Conservation (phyloP, 2,329 filamentous ascomycete species). For the Scolecobasidium constrictum region DNA sequence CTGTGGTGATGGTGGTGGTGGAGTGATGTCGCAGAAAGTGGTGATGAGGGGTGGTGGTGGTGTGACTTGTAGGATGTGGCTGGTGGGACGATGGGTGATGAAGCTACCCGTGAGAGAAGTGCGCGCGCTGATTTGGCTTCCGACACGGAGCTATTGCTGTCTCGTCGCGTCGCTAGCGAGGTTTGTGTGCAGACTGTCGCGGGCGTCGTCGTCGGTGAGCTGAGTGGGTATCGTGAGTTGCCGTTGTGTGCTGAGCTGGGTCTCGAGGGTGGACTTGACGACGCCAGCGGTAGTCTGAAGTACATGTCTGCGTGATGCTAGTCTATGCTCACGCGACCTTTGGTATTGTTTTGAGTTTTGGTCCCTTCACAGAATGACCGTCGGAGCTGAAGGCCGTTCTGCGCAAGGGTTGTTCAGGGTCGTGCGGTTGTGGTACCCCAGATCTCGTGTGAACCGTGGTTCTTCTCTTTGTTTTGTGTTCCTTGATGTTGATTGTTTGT, state of each 20-base stretch:
- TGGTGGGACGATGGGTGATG: conserved; percentile 11
- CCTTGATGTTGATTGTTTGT: too few relatives aligned
- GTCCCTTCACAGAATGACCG: too few relatives aligned
- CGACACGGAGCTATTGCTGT: conserved; percentile 26
- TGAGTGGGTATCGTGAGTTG: conserved; percentile 33
- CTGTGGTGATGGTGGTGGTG: too few relatives aligned
- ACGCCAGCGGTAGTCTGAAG: conserved; percentile 12
- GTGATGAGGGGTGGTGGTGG: neutral
- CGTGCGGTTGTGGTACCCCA: too few relatives aligned
- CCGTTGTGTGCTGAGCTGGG: conserved; percentile 22
- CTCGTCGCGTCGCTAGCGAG: conserved; percentile 27
- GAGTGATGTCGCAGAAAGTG: neutral
- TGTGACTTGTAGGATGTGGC: conserved; percentile 1
- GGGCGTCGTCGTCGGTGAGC: conserved; percentile 33
- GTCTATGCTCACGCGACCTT: neutral
- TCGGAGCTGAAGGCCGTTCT: too few relatives aligned
- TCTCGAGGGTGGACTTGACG: conserved; percentile 22
- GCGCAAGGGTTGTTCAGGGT: too few relatives aligned
- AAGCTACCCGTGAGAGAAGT: conserved; percentile 32
- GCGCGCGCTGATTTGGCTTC: conserved; percentile 30
- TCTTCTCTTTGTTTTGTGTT: too few relatives aligned
- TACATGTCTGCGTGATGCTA: too few relatives aligned
- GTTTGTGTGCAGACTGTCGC: conserved; percentile 31
- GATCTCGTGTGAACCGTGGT: too few relatives aligned
- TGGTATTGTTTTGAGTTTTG: neutral